Percentiles rank a stretch among this genome's conserved stretches.
Evolutionary conservation across 257 asterid species (phyloP).

Genomic region (Echium plantagineum): DNA sequence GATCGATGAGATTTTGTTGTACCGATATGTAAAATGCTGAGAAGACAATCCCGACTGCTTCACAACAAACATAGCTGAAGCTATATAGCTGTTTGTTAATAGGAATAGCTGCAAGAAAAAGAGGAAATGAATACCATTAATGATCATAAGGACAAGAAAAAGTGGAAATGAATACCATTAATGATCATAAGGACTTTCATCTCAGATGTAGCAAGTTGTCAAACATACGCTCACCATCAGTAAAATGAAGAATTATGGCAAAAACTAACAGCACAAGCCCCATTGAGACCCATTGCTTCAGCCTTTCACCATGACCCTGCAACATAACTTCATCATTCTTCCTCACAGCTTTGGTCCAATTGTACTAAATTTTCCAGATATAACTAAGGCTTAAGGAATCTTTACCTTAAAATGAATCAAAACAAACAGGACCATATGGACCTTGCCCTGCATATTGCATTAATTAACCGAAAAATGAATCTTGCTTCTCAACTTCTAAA

Average conservation of each 20-base stretch:
- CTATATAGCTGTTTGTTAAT: slow-evolving; percentile 86
- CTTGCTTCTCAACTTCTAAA: too few relatives aligned
- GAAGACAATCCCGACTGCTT: slow-evolving; percentile 77
- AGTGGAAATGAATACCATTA: too few relatives aligned
- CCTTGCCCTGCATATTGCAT: too few relatives aligned
- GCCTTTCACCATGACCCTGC: slow-evolving; percentile 72
- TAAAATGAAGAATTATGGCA: slow-evolving; percentile 64
- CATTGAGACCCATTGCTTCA: slow-evolving; percentile 77
- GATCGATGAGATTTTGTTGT: slow-evolving; percentile 5
- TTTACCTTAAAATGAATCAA: slow-evolving; percentile 67
- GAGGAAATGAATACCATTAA: neutral
- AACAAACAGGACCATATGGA: too few relatives aligned
- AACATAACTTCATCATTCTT: neutral
- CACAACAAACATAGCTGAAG: slow-evolving; percentile 81
- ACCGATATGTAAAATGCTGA: slow-evolving; percentile 67
- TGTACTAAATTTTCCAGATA: neutral
- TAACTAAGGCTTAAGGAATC: too few relatives aligned
- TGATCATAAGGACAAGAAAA: neutral
- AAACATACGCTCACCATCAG: slow-evolving; percentile 45
- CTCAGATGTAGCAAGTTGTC: neutral
- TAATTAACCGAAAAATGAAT: too few relatives aligned
- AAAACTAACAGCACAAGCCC: slow-evolving; percentile 37
- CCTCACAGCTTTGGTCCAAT: neutral
- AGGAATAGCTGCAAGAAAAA: slow-evolving; percentile 54
- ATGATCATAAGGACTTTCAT: too few relatives aligned